Percentiles rank a stretch among this genome's conserved stretches.
phyloP scores from a whole-genome alignment of 176 grass and related monocot species.

The Musa itinerans region DNA sequence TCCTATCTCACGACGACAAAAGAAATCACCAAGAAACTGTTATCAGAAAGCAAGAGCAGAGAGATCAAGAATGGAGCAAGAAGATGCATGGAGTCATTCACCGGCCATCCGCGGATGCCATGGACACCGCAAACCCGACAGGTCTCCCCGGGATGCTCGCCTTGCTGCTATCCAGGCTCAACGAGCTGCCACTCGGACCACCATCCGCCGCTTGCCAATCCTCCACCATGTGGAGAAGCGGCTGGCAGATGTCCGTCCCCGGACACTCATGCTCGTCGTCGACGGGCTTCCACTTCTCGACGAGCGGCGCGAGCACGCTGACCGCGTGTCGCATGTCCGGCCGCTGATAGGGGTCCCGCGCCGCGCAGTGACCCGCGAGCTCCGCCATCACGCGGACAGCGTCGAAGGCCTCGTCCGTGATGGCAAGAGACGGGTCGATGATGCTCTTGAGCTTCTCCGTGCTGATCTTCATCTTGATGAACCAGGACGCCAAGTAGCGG shows the following conservation, averaged over 20 bases:
- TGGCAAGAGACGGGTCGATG: conserved; percentile 47
- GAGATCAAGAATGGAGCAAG: too few relatives aligned
- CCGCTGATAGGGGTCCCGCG: conserved; percentile 56
- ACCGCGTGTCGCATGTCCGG: conserved; percentile 76
- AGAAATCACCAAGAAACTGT: too few relatives aligned
- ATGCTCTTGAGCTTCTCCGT: conserved; percentile 49
- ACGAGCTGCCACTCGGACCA: conserved; percentile 30
- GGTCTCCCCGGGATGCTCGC: too few relatives aligned
- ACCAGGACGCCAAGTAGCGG: conserved; percentile 65
- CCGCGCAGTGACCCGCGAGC: conserved; percentile 67
- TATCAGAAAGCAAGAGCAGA: too few relatives aligned
- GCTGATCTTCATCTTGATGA: conserved; percentile 46
- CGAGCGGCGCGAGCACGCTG: conserved; percentile 54
- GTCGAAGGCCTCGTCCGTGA: conserved; percentile 45
- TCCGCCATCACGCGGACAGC: conserved; percentile 57
- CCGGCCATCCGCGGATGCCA: too few relatives aligned
- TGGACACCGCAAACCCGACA: too few relatives aligned
- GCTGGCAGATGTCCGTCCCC: conserved; percentile 74
- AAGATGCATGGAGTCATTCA: too few relatives aligned
- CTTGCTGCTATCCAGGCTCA: conserved; percentile 32
- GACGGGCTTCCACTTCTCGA: conserved; percentile 76
- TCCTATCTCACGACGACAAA: too few relatives aligned
- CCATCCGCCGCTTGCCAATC: conserved; percentile 73
- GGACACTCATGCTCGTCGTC: conserved; percentile 56
- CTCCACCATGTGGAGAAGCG: conserved; percentile 83